Evolutionary conservation across 371 early-diverging fungal species (phyloP), one percentile per base, ranked within the genome.

Genomic region (Apophysomyces elegans): DNA sequence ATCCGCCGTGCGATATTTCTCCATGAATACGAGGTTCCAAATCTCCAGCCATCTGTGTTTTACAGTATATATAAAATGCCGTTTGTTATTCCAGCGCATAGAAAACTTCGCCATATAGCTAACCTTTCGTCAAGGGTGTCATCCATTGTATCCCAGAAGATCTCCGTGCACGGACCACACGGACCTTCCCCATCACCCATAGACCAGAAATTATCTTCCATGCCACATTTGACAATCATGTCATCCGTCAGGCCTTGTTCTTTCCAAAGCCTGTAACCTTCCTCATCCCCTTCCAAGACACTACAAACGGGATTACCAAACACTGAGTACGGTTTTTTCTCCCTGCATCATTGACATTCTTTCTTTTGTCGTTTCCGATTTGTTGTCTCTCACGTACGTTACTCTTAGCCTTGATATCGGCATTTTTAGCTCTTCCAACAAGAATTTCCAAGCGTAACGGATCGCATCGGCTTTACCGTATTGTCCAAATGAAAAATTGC

Each of bases 1-100:
- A 16, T 87, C 78, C 3, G 83, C 81, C 32, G 72, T 73, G 32
- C 89, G 78, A 61, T 86, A 84, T 60, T 86, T 85, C 64, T 92
- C 85, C 91, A 93, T 93, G 75, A 92, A 93, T n/a, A 93, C 93
- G 43, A 93, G 66, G 61, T 93, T 93, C 93, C 93, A 93, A 47
- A 93, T 86, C 69, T 93, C 93, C 14, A 93, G 74, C 91, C 91
- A 93, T 16, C 88, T 80, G 61, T 77, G 13, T 39, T 6, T 11
- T 12, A 32, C 1, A 60, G 44, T 35, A 50, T 2, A 21, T 16
- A 5, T 5, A 50, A n/a, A 50, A 50, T 9, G 2, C 54, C 21
- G 0, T 26, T 38, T 47, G 18, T 59, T 59, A 26, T 3, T 26
- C 32, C 32, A 26, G 32, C 2, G 1, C 2, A 26, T 26, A 26